phyloP scores from a whole-genome alignment of 108 stramenopile genomes.

The Cyclotella atomus region DNA sequence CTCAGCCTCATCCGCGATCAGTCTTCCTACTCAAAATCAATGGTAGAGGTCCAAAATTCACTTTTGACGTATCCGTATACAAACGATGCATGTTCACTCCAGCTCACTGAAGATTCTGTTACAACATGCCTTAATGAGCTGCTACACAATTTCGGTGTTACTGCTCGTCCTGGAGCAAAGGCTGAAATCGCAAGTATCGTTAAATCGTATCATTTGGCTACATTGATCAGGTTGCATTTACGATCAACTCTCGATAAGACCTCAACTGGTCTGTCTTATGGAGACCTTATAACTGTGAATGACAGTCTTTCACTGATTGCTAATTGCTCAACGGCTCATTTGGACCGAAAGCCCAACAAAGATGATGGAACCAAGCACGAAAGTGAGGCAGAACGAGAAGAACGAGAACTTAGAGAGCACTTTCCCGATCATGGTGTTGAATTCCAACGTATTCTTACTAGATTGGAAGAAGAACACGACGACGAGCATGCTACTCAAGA shows the following conservation, averaged over 20 bases:
- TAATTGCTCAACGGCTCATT: slow-evolving; percentile 15
- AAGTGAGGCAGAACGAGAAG: slow-evolving; percentile 55
- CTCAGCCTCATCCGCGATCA: slow-evolving; percentile 31
- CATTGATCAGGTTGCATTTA: slow-evolving; percentile 38
- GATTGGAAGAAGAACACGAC: slow-evolving; percentile 22
- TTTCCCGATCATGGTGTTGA: slow-evolving; percentile 90
- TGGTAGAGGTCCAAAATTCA: slow-evolving; percentile 40
- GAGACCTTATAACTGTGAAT: slow-evolving; percentile 23
- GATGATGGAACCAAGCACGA: background rate
- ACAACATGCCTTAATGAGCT: slow-evolving; percentile 21
- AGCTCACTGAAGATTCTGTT: slow-evolving; percentile 20
- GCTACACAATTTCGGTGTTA: slow-evolving; percentile 25
- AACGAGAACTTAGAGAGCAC: slow-evolving; percentile 77
- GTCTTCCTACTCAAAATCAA: slow-evolving; percentile 4
- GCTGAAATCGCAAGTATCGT: slow-evolving; percentile 25
- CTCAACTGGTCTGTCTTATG: background rate
- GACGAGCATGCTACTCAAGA: slow-evolving; percentile 32
- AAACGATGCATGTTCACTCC: slow-evolving; percentile 11
- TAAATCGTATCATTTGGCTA: slow-evolving; percentile 29
- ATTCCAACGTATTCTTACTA: slow-evolving; percentile 60
- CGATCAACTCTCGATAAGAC: slow-evolving; percentile 4
- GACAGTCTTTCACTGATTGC: slow-evolving; percentile 30
- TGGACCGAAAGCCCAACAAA: background rate
- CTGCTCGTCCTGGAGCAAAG: slow-evolving; percentile 13
- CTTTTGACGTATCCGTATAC: slow-evolving; percentile 44